A percentile compares a stretch with the other conserved stretches of the same genome.
Evolutionary conservation across 352 stramenopile genomes (phyloP).

Genomic region (Pythium insidiosum): DNA sequence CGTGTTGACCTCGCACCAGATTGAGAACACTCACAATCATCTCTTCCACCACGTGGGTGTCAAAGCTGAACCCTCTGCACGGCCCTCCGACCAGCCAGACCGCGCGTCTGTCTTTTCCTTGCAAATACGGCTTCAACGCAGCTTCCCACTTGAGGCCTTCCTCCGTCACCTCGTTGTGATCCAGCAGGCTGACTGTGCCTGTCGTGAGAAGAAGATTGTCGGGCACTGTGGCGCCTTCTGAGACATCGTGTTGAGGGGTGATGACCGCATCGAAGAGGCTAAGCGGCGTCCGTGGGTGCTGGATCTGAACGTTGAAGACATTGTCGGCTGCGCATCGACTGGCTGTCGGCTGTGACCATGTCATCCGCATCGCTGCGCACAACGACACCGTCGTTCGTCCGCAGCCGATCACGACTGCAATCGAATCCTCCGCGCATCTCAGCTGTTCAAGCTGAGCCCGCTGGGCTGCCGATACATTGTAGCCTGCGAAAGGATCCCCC

Average conservation of each 20-base stretch:
- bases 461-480: conserved; percentile 8
- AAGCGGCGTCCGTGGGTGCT: conserved; percentile 54
- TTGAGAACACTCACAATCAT: conserved; percentile 39
- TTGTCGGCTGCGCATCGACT: not conserved
- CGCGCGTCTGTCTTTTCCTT: conserved; percentile 13
- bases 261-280: conserved; percentile 56
- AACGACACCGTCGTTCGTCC: conserved; percentile 58
- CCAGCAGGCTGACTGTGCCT: conserved; percentile 34
- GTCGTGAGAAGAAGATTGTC: conserved; percentile 36
- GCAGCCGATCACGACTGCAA: conserved; percentile 69
- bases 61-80: conserved; percentile 56
- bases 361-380: conserved; percentile 40
- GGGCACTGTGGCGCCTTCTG: not conserved
- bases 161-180: not conserved
- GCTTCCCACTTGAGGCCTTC: conserved; percentile 13
- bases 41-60: conserved; percentile 13
- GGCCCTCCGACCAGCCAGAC: conserved; percentile 57
- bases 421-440: too few relatives aligned
- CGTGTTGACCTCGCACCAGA: conserved; percentile 1
- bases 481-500: conserved; percentile 42
- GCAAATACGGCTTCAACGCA: conserved; percentile 1
- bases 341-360: too few relatives aligned
- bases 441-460: conserved; percentile 1
- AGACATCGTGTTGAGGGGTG: conserved; percentile 47
- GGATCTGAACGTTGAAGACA: conserved; percentile 71